These are phyloP conservation scores for Collariella sp. DNA, from an alignment of 495 filamentous ascomycete genomes.

Conservation along the genomic window DNA sequence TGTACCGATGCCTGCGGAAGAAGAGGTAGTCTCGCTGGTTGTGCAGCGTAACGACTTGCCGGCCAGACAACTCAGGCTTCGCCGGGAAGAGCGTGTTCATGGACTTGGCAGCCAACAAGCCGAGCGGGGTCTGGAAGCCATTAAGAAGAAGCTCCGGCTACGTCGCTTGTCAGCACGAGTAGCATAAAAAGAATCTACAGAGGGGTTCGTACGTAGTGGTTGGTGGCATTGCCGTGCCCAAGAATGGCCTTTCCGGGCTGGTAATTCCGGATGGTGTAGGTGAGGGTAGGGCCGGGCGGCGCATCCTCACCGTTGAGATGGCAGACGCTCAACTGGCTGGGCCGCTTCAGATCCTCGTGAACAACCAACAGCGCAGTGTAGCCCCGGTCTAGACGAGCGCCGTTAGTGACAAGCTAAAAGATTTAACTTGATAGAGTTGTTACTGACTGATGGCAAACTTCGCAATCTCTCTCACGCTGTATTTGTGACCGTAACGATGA, in stretches of 20 bases:
- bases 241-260: constrained; percentile 73
- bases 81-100: constrained; percentile 78
- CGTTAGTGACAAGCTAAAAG: constrained; percentile 3
- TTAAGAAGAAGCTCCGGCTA: constrained; percentile 86
- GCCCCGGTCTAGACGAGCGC: constrained; percentile 41
- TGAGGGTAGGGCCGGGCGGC: constrained; percentile 74
- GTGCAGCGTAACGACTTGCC: constrained; percentile 86
- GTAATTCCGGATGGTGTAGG: constrained; percentile 66
- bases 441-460: constrained; percentile 59
- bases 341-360: constrained; percentile 75
- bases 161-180: constrained; percentile 5
- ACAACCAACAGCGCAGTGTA: constrained; percentile 76
- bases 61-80: constrained; percentile 68
- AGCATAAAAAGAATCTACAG: background rate
- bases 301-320: constrained; percentile 48
- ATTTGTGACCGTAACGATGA: constrained; percentile 74
- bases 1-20: constrained; percentile 77
- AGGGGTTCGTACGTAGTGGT: constrained; percentile 50
- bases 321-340: constrained; percentile 66
- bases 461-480: constrained; percentile 81
- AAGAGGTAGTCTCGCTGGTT: constrained; percentile 98
- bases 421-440: background rate
- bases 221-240: constrained; percentile 80
- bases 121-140: constrained; percentile 88
- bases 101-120: constrained; percentile 77